These are phyloP conservation scores for Leccinum fibrillosum DNA, from an alignment of 768 basidiomycete genomes.

Conservation along the genomic window DNA sequence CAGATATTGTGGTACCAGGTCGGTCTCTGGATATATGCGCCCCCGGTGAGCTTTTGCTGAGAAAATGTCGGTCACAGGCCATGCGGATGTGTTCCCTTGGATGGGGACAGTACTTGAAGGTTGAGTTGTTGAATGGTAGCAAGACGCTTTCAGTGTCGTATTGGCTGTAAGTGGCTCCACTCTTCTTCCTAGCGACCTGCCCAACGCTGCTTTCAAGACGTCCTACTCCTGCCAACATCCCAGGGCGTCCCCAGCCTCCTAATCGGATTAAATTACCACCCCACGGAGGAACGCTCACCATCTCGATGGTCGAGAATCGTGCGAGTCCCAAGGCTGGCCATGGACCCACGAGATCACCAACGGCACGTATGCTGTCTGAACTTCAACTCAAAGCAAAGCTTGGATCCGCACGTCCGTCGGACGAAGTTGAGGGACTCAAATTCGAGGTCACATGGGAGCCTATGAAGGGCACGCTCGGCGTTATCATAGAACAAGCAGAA, in stretches of 20 bases:
- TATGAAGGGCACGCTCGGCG: slow-evolving; percentile 61
- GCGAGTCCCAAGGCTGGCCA: slow-evolving; percentile 35
- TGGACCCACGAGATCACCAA: slow-evolving; percentile 52
- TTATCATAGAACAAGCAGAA: slow-evolving; percentile 49
- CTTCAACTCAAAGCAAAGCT: slow-evolving; percentile 66
- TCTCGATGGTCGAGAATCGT: slow-evolving; percentile 62
- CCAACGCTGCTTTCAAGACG: slow-evolving; percentile 32
- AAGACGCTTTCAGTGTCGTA: slow-evolving; percentile 75
- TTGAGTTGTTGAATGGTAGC: slow-evolving; percentile 66
- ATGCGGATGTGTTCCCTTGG: slow-evolving; percentile 77
- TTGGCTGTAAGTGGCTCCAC: slow-evolving; percentile 65
- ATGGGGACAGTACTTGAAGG: slow-evolving; percentile 75
- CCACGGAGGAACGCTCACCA: slow-evolving; percentile 68
- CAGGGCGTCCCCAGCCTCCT: slow-evolving; percentile 29
- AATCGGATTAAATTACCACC: slow-evolving; percentile 46
- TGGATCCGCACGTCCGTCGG: slow-evolving; percentile 53
- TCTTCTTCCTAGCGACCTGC: background rate
- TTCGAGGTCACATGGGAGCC: slow-evolving; percentile 82
- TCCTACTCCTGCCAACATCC: slow-evolving; percentile 30
- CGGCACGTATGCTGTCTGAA: slow-evolving; percentile 53
- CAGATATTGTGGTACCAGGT: slow-evolving; percentile 84
- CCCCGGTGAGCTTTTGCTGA: background rate
- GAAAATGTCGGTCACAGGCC: slow-evolving; percentile 39
- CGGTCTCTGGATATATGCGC: slow-evolving; percentile 1
- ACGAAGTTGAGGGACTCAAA: slow-evolving; percentile 67